Evolutionary conservation across 1,284 basidiomycete species (phyloP).

Genomic region (Ganoderma resinaceum): DNA sequence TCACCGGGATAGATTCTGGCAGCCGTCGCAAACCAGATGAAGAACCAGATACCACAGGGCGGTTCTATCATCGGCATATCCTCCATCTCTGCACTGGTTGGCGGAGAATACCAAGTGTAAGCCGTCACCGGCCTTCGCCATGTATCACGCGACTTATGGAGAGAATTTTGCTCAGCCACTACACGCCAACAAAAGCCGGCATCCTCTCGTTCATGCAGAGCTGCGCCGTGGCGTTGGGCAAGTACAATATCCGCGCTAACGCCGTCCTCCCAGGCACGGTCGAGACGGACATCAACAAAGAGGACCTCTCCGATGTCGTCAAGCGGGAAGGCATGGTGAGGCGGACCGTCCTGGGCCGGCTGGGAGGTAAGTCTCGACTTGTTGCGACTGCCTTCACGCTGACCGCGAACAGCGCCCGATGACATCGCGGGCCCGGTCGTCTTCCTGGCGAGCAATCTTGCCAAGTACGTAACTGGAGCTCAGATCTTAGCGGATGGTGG

Average conservation of each 20-base stretch:
- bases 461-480: slow-evolving; percentile 76
- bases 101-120: slow-evolving; percentile 76
- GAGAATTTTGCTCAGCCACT: slow-evolving; percentile 54
- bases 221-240: slow-evolving; percentile 79
- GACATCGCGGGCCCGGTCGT: slow-evolving; percentile 82
- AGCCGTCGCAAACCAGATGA: slow-evolving; percentile 85
- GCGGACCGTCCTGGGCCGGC: slow-evolving; percentile 71
- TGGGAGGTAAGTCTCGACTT: slow-evolving; percentile 57
- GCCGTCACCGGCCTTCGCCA: slow-evolving; percentile 13
- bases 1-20: not conserved
- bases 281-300: slow-evolving; percentile 81
- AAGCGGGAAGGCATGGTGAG: slow-evolving; percentile 75
- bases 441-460: slow-evolving; percentile 79
- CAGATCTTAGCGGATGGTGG: slow-evolving; percentile 82
- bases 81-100: slow-evolving; percentile 81
- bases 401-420: slow-evolving; percentile 56
- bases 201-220: slow-evolving; percentile 86
- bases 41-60: slow-evolving; percentile 69
- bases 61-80: slow-evolving; percentile 81
- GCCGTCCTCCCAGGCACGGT: slow-evolving; percentile 77
- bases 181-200: slow-evolving; percentile 85
- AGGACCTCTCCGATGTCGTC: slow-evolving; percentile 67
- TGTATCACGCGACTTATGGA: slow-evolving; percentile 8
- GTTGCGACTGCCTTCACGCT: not conserved
- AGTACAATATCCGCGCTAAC: slow-evolving; percentile 79